phyloP scores from a whole-genome alignment of 2,329 filamentous ascomycete genomes.

The Hyphodiscus sp. region DNA sequence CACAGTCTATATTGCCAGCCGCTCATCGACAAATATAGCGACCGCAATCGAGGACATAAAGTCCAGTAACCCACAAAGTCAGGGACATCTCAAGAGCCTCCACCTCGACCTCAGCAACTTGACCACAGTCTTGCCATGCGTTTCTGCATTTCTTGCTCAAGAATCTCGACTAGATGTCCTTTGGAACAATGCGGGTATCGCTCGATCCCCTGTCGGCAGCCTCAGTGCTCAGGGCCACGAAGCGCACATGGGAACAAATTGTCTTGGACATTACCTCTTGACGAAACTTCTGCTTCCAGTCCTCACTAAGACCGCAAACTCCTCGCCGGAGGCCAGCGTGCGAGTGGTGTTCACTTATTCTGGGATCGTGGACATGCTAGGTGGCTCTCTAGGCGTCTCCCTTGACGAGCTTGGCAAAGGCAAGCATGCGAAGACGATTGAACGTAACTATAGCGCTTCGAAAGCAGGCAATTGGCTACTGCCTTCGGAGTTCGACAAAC shows the following conservation, averaged over 20 bases:
- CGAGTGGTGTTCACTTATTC: slow-evolving; percentile 32
- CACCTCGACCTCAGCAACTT: slow-evolving; percentile 33
- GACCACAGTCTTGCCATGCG: slow-evolving; percentile 30
- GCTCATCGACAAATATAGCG: slow-evolving; percentile 32
- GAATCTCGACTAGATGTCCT: slow-evolving; percentile 34
- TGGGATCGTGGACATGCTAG: slow-evolving; percentile 19
- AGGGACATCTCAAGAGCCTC: slow-evolving; percentile 31
- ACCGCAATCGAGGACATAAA: slow-evolving; percentile 33
- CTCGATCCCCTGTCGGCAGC: background rate
- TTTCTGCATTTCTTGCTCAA: slow-evolving; percentile 27
- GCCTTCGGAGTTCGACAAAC: slow-evolving; percentile 19
- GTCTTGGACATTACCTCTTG: slow-evolving; percentile 10
- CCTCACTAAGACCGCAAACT: background rate
- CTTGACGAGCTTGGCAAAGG: slow-evolving; percentile 22
- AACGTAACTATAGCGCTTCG: slow-evolving; percentile 21
- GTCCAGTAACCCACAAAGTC: slow-evolving; percentile 14
- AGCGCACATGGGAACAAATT: slow-evolving; percentile 12
- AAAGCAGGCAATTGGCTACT: slow-evolving; percentile 26
- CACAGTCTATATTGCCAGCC: slow-evolving; percentile 36
- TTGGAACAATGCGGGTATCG: slow-evolving; percentile 30
- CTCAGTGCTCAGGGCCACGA: slow-evolving; percentile 8
- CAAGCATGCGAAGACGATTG: slow-evolving; percentile 12
- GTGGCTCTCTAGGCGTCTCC: slow-evolving; percentile 18
- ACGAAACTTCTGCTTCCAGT: slow-evolving; percentile 32
- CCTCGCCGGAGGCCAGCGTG: slow-evolving; percentile 22